Evolutionary conservation across 2,329 filamentous ascomycete species (phyloP), one percentile per base, ranked within the genome.

Genomic region (Cordyceps javanica): DNA sequence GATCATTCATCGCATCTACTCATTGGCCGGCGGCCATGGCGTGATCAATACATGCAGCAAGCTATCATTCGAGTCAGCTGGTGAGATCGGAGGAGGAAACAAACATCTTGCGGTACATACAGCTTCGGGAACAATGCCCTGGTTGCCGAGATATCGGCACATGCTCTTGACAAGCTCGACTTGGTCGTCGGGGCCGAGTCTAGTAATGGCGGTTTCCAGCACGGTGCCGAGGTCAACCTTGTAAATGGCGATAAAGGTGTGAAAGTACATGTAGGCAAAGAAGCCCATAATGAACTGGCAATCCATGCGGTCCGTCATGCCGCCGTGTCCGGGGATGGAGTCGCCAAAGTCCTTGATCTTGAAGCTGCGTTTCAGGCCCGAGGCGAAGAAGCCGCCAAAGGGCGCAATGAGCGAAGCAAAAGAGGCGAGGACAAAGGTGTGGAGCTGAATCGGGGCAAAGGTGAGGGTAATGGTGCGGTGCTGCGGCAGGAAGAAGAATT

Each of bases 261-360:
- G 92, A 75, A 95, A 99, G 76, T 99, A 99, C 82, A 99, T 92
- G 77, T 91, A 97, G 16, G 93, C 85, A 68, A 99, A 97, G 74
- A 96, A 94, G 9, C 94, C 94, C 94, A 99, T 99, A 77, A 97
- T 97, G 76, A 99, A 99, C 70, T 99, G 94, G 72, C 94, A 99
- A 70, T 99, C 94, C 93, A 99, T 97, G 61, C 94, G 89, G 71
- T 99, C 94, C 16, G 94, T 99, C 77, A 99, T 97, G 65, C 94
- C 94, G 60, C 94, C 94, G 68, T 99, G 94, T 23, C 94, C 94
- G 1, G 94, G 94, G 65, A 99, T 99, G 1, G 91, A 96, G 73
- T 99, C 90, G 64, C 94, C 94, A 75, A 99, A 99, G 76, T 99
- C 94, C 81, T 99, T 99, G 81, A 99, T 95, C 78, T 99, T 97